These are phyloP conservation scores for Aspergillus sclerotialis DNA, from an alignment of 2,329 filamentous ascomycete species.

Conservation along the genomic window DNA sequence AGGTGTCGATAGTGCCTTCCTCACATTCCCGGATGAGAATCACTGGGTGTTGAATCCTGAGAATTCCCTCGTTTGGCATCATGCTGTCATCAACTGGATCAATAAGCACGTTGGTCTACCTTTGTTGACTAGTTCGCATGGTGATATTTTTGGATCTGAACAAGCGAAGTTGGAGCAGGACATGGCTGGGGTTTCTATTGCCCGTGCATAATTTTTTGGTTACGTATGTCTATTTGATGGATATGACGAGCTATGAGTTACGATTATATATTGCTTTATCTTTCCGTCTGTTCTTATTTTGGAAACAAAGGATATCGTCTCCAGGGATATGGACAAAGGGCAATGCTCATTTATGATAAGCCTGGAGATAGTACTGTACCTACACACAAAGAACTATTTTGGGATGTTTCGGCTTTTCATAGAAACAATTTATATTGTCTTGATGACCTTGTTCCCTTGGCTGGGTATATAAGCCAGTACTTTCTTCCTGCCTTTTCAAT, in stretches of 20 bases:
- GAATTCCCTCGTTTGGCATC: slow-evolving; percentile 86
- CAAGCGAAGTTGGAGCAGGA: slow-evolving; percentile 5
- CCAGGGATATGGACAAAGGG: too few species aligned
- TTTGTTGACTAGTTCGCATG: slow-evolving; percentile 31
- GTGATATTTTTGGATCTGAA: slow-evolving; percentile 5
- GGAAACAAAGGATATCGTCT: slow-evolving; percentile 1
- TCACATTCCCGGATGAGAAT: slow-evolving; percentile 75
- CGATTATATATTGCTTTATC: not conserved
- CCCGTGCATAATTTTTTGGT: not conserved
- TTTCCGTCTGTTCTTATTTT: slow-evolving; percentile 1
- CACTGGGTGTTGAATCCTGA: slow-evolving; percentile 87
- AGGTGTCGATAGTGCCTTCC: slow-evolving; percentile 66
- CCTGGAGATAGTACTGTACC: not conserved
- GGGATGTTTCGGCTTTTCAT: slow-evolving; percentile 2
- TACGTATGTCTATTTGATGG: not conserved
- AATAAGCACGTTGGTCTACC: slow-evolving; percentile 52
- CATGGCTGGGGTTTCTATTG: slow-evolving; percentile 8
- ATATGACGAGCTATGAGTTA: not conserved
- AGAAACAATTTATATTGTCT: slow-evolving; percentile 4
- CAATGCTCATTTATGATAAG: slow-evolving; percentile 2
- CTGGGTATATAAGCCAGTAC: too few species aligned
- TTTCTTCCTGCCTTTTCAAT: too few species aligned
- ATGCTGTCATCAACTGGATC: slow-evolving; percentile 73
- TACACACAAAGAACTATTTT: slow-evolving; percentile 4
- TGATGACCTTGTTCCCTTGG: too few species aligned